Conservation (phyloP, 257 asterid species). For the Verbena officinalis region DNA sequence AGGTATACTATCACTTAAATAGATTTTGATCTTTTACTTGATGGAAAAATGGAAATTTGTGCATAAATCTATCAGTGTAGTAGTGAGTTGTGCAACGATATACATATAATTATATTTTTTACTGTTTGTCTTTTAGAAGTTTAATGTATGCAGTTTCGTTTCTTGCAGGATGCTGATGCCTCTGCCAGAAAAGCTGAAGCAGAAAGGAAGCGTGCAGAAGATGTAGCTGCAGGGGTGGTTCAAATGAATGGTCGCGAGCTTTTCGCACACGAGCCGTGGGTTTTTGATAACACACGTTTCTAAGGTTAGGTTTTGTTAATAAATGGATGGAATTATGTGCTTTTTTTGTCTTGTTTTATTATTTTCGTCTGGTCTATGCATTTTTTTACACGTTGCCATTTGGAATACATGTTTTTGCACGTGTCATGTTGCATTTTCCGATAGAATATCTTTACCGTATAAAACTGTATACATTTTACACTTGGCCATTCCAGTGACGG, state of each 20-base stretch:
- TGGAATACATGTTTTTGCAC: too few species aligned
- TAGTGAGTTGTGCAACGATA: background rate
- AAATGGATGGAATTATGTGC: background rate
- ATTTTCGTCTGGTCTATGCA: too few species aligned
- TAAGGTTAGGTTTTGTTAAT: constrained; percentile 36
- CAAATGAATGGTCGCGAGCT: constrained; percentile 92
- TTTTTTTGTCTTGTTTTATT: background rate
- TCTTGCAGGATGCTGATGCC: constrained; percentile 65
- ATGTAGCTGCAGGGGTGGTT: constrained; percentile 71
- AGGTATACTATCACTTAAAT: background rate
- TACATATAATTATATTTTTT: background rate
- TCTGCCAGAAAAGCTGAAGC: constrained; percentile 68
- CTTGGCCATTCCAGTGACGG: too few species aligned
- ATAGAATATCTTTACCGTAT: too few species aligned
- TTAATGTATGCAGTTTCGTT: background rate
- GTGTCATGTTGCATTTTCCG: too few species aligned
- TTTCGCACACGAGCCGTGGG: constrained; percentile 77
- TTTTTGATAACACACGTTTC: constrained; percentile 69
- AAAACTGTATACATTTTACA: too few species aligned
- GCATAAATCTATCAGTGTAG: background rate
- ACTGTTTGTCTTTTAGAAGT: background rate
- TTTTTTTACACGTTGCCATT: too few species aligned
- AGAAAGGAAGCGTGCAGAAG: constrained; percentile 75
- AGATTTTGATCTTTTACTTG: constrained; percentile 1
- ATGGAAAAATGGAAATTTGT: background rate